Conservation (phyloP, 495 filamentous ascomycete species). For the Penicillium soppii region DNA sequence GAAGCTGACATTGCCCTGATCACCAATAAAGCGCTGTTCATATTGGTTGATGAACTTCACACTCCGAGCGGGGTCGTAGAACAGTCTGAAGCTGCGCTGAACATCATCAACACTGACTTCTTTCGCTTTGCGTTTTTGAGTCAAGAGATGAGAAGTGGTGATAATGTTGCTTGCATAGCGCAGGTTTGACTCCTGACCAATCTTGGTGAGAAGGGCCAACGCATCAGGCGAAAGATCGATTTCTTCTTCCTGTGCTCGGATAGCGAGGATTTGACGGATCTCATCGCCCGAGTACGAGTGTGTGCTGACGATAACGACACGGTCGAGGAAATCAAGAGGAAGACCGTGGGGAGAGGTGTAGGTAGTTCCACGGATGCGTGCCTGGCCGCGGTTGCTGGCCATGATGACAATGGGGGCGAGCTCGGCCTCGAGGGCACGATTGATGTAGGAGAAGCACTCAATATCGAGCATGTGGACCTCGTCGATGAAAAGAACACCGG, state of each 20-base stretch:
- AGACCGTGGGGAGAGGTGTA: conserved; percentile 90
- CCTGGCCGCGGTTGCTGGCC: conserved; percentile 95
- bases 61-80: conserved; percentile 85
- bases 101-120: conserved; percentile 87
- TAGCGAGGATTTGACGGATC: conserved; percentile 83
- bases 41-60: conserved; percentile 87
- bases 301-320: conserved; percentile 94
- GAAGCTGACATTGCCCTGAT: conserved; percentile 77
- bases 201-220: conserved; percentile 87
- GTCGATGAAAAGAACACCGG: conserved; percentile 96
- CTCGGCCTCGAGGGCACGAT: conserved; percentile 90
- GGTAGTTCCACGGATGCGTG: conserved; percentile 89
- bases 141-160: conserved; percentile 82
- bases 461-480: conserved; percentile 99
- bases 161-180: conserved; percentile 95
- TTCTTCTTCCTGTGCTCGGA: conserved; percentile 93
- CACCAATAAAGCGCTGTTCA: conserved; percentile 89
- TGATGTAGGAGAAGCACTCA: conserved; percentile 98
- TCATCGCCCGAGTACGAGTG: conserved; percentile 83
- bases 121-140: conserved; percentile 73
- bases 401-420: conserved; percentile 98
- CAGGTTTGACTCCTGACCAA: conserved; percentile 88
- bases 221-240: conserved; percentile 87
- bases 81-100: conserved; percentile 86
- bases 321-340: conserved; percentile 93